Evolutionary conservation across 495 filamentous ascomycete species (phyloP).

Genomic region (Neurospora sp.): DNA sequence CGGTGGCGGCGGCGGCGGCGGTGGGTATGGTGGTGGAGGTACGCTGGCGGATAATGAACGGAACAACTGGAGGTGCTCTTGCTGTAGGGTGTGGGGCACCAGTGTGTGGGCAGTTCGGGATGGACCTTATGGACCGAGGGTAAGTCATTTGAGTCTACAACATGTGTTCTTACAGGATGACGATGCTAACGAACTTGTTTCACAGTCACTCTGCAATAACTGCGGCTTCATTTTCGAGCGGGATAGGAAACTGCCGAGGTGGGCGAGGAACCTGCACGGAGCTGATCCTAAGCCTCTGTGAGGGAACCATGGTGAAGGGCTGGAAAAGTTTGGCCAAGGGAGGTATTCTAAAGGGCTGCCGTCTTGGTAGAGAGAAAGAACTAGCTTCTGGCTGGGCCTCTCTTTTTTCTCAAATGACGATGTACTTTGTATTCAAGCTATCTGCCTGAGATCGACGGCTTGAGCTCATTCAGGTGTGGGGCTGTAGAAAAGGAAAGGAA

Average conservation of each 20-base stretch:
- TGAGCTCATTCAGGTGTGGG: neutral
- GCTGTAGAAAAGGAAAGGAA: neutral
- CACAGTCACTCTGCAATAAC: constrained; percentile 83
- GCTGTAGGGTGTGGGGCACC: constrained; percentile 80
- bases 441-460: too few species aligned
- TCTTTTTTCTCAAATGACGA: too few species aligned
- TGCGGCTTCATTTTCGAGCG: constrained; percentile 85
- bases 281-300: constrained; percentile 23
- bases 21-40: constrained; percentile 53
- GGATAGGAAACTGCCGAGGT: constrained; percentile 72
- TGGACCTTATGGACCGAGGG: constrained; percentile 74
- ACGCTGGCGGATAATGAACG: constrained; percentile 73
- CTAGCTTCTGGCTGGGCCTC: too few species aligned
- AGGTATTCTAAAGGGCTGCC: neutral
- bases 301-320: neutral
- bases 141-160: constrained; percentile 35
- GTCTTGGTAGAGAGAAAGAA: neutral
- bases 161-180: neutral
- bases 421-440: neutral
- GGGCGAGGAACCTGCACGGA: constrained; percentile 66
- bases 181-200: constrained; percentile 5
- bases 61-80: constrained; percentile 76
- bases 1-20: constrained; percentile 33
- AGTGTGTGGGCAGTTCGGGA: constrained; percentile 92
- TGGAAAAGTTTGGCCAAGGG: neutral